A percentile compares a stretch with the other conserved stretches of the same genome.
These are phyloP conservation scores for Candida neerlandica DNA, from an alignment of 1,139 yeast genomes.

Conservation along the genomic window DNA sequence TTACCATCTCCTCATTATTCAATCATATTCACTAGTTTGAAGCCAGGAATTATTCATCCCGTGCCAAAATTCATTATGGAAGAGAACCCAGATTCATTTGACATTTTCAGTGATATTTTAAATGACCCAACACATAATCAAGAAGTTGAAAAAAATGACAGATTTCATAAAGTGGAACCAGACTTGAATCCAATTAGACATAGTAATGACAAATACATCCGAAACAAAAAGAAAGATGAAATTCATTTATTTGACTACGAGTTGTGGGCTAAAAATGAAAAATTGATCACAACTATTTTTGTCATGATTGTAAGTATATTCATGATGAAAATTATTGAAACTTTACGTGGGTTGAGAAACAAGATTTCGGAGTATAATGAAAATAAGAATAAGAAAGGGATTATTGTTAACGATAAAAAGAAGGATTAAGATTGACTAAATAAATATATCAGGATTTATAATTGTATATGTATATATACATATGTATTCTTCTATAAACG, in stretches of 20 bases:
- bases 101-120: slow-evolving; percentile 49
- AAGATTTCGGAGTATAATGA: slow-evolving; percentile 7
- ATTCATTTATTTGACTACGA: slow-evolving; percentile 42
- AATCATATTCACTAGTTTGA: slow-evolving; percentile 47
- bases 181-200: slow-evolving; percentile 33
- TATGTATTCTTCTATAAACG: slow-evolving; percentile 5
- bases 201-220: slow-evolving; percentile 35
- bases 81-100: slow-evolving; percentile 35
- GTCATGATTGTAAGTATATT: slow-evolving; percentile 27
- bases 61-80: slow-evolving; percentile 30
- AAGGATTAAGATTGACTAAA: slow-evolving; percentile 1
- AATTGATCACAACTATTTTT: slow-evolving; percentile 37
- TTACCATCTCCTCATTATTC: slow-evolving; percentile 70
- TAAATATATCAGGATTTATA: neutral
- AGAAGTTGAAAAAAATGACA: slow-evolving; percentile 60
- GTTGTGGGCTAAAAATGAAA: slow-evolving; percentile 44
- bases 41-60: slow-evolving; percentile 31
- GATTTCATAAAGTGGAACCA: slow-evolving; percentile 38
- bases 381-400: slow-evolving; percentile 7
- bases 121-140: slow-evolving; percentile 46
- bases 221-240: slow-evolving; percentile 35
- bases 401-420: slow-evolving; percentile 8
- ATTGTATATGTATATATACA: neutral
- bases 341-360: slow-evolving; percentile 10
- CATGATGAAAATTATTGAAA: slow-evolving; percentile 16